Conservation (phyloP, 257 asterid genomes). For the Dorcoceras hygrometricum region DNA sequence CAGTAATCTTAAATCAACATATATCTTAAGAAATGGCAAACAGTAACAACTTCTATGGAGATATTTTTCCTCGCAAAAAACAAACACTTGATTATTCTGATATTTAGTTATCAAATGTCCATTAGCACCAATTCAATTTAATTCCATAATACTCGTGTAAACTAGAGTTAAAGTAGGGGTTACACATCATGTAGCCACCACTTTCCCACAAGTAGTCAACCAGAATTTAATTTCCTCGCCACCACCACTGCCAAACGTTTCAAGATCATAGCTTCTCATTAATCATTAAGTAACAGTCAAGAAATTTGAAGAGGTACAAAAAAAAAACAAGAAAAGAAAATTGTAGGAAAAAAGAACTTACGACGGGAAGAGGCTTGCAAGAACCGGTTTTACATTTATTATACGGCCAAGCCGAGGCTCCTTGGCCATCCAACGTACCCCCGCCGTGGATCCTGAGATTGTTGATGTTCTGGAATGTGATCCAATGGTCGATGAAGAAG, state of each 20-base stretch:
- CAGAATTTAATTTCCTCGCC: neutral
- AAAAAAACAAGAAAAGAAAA: neutral
- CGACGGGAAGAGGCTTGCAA: conserved; percentile 31
- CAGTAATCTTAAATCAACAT: too few species aligned
- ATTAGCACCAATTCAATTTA: neutral
- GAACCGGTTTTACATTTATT: conserved; percentile 24
- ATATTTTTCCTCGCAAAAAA: too few species aligned
- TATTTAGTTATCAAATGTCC: too few species aligned
- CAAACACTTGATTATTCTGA: too few species aligned
- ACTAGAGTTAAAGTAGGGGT: neutral
- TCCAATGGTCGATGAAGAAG: conserved; percentile 38
- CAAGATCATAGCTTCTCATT: neutral
- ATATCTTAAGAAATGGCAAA: too few species aligned
- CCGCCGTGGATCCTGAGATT: conserved; percentile 35
- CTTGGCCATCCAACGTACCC: conserved; percentile 44
- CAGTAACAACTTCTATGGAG: too few species aligned
- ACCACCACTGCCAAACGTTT: neutral
- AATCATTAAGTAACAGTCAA: too few species aligned
- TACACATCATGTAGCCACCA: neutral
- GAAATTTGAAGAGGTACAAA: neutral
- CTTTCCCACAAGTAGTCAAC: neutral
- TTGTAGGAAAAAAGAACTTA: conserved; percentile 10
- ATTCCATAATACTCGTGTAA: neutral
- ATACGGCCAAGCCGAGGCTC: conserved; percentile 37
- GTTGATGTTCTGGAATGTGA: conserved; percentile 31